These are phyloP conservation scores for Entomophthora muscae DNA, from an alignment of 371 early-diverging fungal genomes.

Conservation along the genomic window DNA sequence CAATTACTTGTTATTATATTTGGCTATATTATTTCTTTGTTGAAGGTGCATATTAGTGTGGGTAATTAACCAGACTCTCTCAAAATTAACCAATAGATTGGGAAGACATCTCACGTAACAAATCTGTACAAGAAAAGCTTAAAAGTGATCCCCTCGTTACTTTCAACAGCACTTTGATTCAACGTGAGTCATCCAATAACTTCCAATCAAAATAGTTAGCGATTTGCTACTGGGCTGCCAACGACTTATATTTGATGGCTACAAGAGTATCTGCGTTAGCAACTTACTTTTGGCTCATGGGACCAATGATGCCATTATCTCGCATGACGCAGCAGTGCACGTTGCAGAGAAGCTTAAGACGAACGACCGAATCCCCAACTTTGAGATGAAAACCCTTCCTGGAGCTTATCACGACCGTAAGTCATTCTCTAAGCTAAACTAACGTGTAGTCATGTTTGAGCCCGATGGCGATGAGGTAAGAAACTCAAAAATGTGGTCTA, in stretches of 20 bases:
- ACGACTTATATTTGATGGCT: not conserved
- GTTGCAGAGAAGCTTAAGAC: not conserved
- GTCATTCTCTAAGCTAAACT: no score
- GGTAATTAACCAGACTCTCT: not conserved
- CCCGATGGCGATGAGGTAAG: no score
- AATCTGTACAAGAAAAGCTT: conserved; percentile 23
- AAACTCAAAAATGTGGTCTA: no score
- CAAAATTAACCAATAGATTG: conserved; percentile 1
- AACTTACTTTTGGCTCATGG: not conserved
- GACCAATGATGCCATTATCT: not conserved
- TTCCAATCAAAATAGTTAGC: no score
- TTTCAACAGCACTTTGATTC: conserved; percentile 19
- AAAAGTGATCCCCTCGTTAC: conserved; percentile 31
- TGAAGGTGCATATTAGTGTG: not conserved
- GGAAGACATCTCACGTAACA: conserved; percentile 24
- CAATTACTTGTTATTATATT: not conserved
- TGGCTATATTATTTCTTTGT: not conserved
- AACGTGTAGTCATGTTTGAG: no score
- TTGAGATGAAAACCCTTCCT: not conserved
- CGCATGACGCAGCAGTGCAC: not conserved
- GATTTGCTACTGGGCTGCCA: not conserved
- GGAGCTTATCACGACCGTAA: not conserved
- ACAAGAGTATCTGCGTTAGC: not conserved
- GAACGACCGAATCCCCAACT: not conserved
- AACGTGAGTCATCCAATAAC: no score